Evolutionary conservation across 148 eudicot species (phyloP), one percentile per base, ranked within the genome.

Genomic region (Diospyros kaki): DNA sequence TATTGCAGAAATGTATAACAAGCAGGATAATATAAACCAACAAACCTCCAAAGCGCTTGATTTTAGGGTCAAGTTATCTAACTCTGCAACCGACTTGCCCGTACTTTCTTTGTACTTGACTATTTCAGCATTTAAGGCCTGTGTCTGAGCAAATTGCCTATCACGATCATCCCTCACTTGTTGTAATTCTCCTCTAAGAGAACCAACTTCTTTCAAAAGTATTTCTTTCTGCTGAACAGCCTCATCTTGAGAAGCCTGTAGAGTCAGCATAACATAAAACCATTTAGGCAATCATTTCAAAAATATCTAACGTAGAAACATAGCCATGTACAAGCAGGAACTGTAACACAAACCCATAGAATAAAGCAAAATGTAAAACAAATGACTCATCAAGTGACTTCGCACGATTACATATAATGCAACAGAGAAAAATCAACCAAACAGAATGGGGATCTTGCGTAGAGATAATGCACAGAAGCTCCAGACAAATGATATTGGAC

Each of bases 81-180:
- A 80, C 67, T 81, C 88, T 28, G 81, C 83, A 51, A 77, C 81
- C 43, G 91, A 84, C 68, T 84, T 89, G 53, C 96, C 89, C 6
- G 87, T 86, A 46, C 45, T 83, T 78, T 91, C 96, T 76, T 81
- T 86, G 75, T 50, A 78, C 78, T 73, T 81, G 41, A 68, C 82
- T 4, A 89, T 63, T 61, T 87, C 93, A 78, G 81, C 68, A 18
- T 68, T 81, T 58, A 89, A 81, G 45, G 58, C 44, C 41, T 84
- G 83, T 70, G 87, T 80, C 75, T 82, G 82, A 5, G 83, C 58
- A 7, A 80, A 81, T 50, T 82, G 82, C 11, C 88, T 67, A 58
- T 91, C 93, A 70, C 92, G 88, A 13, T 91, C 96, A 14, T 87
- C 96, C 81, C 93, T 74, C 8, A 84, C 88, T 68, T 85, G 90